Evolutionary conservation across 305 asterid genomes (phyloP), one percentile per base, ranked within the genome.

Genomic region (Fraxinus latifolia): DNA sequence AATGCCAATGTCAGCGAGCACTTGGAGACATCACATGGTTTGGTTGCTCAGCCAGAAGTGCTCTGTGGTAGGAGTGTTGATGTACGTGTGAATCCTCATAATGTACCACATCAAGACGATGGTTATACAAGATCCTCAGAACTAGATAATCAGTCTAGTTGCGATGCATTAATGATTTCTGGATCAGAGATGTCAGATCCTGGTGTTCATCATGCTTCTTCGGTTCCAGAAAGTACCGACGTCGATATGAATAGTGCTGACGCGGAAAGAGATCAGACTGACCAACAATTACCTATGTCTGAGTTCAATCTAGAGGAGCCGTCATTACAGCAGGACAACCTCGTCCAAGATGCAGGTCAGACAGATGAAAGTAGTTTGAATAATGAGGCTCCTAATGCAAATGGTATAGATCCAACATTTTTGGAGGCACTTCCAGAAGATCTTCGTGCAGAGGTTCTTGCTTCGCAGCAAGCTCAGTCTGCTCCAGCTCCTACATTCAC

Each of bases 371-470:
- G 88, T 87, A 81, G 81, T 87, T 84, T 88, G 88, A 90, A 89
- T 80, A 90, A 83, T 81, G 98, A 89, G 62, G 84, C 92, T 82
- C 81, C 98, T 73, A 86, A 84, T 90, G 91, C 97, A 73, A 96
- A 94, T 82, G 93, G 92, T 83, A 96, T 96, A 82, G 99, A 96
- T 81, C 99, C 97, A 5, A 95, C 99, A 85, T 96, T 96, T 82
- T 88, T 96, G 90, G 98, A 96, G 88, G 99, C 99, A 31, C 97
- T 96, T 83, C 99, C 99, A 21, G 97, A 91, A 86, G 98, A 95
- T 80, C 98, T 96, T 50, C 96, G 99, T 78, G 99, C 98, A 15
- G 99, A 96, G 90, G 98, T 96, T 88, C 97, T 96, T 87, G 98
- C 99, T 84, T 96, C 99, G 33, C 99, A 93, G 88, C 99, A 91